These are phyloP conservation scores for Fusarium brevicatenulatum DNA, from an alignment of 2,329 filamentous ascomycete genomes.

Conservation along the genomic window DNA sequence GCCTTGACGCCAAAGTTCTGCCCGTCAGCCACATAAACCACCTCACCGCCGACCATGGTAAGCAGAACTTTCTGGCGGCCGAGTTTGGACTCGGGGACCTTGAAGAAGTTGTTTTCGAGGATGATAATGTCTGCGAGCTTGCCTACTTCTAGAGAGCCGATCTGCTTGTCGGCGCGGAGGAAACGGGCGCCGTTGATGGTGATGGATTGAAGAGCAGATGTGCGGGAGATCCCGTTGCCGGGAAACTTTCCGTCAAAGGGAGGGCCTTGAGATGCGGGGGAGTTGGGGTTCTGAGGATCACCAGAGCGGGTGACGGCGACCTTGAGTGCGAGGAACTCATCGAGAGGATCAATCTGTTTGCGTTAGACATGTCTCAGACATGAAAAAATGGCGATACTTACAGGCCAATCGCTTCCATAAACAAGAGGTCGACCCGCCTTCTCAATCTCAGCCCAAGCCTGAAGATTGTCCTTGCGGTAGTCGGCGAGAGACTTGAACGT, in stretches of 20 bases:
- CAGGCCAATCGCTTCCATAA: conserved; percentile 45
- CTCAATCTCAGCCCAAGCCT: conserved; percentile 37
- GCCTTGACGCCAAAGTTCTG: conserved; percentile 36
- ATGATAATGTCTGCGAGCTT: conserved; percentile 43
- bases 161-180: conserved; percentile 39
- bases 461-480: conserved; percentile 43
- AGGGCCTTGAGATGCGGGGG: conserved; percentile 34
- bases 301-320: conserved; percentile 42
- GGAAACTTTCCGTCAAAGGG: conserved; percentile 37
- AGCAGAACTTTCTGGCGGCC: conserved; percentile 40
- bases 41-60: conserved; percentile 44
- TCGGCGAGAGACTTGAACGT: conserved; percentile 37
- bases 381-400: conserved; percentile 8
- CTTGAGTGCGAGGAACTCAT: conserved; percentile 44
- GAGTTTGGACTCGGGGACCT: conserved; percentile 38
- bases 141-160: conserved; percentile 42
- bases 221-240: conserved; percentile 37
- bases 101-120: conserved; percentile 41
- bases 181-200: conserved; percentile 41
- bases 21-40: conserved; percentile 41
- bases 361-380: background rate
- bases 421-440: conserved; percentile 30
- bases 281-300: conserved; percentile 42
- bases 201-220: conserved; percentile 35
- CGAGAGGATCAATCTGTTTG: conserved; percentile 42